A percentile compares a stretch with the other conserved stretches of the same genome.
Conservation (phyloP, 495 filamentous ascomycete species). For the Neurospora sp. region DNA sequence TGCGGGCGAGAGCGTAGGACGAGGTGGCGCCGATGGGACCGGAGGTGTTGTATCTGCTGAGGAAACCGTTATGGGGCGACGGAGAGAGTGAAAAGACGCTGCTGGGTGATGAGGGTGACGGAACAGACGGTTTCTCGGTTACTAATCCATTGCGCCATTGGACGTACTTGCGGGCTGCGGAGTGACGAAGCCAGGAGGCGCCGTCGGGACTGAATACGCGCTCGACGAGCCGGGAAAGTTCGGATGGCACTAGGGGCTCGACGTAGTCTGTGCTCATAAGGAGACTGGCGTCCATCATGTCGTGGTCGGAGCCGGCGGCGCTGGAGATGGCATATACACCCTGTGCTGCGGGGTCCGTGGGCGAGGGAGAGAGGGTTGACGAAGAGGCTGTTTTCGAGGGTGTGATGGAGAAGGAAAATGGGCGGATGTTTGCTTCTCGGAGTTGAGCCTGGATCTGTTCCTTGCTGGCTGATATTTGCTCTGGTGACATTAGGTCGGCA, state of each 20-base stretch:
- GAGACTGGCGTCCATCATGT: constrained; percentile 89
- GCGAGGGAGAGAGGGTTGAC: neutral
- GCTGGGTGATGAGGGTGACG: constrained; percentile 1
- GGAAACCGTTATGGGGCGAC: neutral
- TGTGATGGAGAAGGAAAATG: constrained; percentile 54
- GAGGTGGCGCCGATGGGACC: constrained; percentile 31
- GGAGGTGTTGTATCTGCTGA: constrained; percentile 9
- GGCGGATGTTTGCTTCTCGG: constrained; percentile 48
- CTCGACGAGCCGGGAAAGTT: constrained; percentile 59
- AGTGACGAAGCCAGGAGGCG: constrained; percentile 76
- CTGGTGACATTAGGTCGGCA: constrained; percentile 55
- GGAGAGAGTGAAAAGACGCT: neutral
- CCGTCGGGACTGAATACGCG: constrained; percentile 72
- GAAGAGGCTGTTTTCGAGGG: neutral
- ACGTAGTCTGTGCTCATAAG: constrained; percentile 93
- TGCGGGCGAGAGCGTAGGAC: constrained; percentile 58
- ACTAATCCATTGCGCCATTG: constrained; percentile 41
- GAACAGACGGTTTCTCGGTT: constrained; percentile 3
- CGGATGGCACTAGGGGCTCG: constrained; percentile 70
- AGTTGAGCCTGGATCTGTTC: constrained; percentile 50
- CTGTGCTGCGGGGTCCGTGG: constrained; percentile 20
- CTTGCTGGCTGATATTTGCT: constrained; percentile 54
- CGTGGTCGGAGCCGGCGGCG: constrained; percentile 61
- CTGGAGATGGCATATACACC: constrained; percentile 77
- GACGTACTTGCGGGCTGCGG: constrained; percentile 80